Conservation (phyloP, 352 stramenopile genomes). For the Phytophthora sp. region DNA sequence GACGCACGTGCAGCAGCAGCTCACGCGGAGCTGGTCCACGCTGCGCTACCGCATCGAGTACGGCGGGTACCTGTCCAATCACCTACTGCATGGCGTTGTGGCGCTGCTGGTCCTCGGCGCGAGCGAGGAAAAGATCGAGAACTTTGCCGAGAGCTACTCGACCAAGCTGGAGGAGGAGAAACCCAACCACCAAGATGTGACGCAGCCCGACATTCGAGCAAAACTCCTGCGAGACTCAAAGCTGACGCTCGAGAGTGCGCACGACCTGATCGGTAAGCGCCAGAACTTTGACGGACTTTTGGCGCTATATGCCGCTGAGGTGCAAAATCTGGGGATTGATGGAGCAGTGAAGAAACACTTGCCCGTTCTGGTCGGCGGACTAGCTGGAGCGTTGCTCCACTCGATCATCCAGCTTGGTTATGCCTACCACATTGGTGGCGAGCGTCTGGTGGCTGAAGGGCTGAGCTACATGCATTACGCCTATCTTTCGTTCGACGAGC, state of each 20-base stretch:
- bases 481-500: conserved; percentile 45
- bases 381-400: conserved; percentile 49
- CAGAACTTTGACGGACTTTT: conserved; percentile 42
- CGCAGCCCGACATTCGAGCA: conserved; percentile 7
- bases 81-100: conserved; percentile 46
- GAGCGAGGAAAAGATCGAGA: conserved; percentile 36
- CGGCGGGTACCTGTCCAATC: conserved; percentile 40
- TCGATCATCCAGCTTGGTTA: conserved; percentile 51
- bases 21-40: conserved; percentile 37
- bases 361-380: conserved; percentile 38
- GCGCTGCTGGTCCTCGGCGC: conserved; percentile 40
- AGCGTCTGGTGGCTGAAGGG: conserved; percentile 45
- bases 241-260: conserved; percentile 31
- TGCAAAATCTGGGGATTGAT: conserved; percentile 39
- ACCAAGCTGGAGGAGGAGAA: conserved; percentile 36
- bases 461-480: conserved; percentile 47
- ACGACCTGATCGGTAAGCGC: conserved; percentile 35
- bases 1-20: conserved; percentile 25
- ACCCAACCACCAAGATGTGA: conserved; percentile 22
- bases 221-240: conserved; percentile 21
- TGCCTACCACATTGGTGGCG: conserved; percentile 42
- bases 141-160: conserved; percentile 35
- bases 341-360: conserved; percentile 42
- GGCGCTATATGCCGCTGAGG: conserved; percentile 36
- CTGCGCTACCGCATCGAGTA: conserved; percentile 45